These are phyloP conservation scores for Cladosporium velox DNA, from an alignment of 2,329 filamentous ascomycete species.

Conservation along the genomic window DNA sequence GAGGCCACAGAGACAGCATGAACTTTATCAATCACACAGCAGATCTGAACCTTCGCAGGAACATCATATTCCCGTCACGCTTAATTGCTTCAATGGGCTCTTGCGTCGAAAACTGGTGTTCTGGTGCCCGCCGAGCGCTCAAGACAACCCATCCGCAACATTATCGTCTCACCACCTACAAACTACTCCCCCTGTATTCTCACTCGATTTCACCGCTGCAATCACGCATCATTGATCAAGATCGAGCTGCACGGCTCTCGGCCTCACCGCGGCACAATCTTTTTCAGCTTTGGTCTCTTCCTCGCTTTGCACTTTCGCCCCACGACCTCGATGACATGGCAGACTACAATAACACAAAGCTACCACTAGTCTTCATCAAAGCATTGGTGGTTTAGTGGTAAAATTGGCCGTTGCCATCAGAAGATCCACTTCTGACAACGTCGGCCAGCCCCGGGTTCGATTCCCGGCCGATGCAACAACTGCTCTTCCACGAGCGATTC, in stretches of 20 bases:
- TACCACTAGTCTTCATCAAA: background rate
- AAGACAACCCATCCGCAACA: no score
- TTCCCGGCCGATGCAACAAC: slow-evolving; percentile 17
- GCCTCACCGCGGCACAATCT: background rate
- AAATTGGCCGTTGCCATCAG: slow-evolving; percentile 14
- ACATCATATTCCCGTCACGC: no score
- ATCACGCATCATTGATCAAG: no score
- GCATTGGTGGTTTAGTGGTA: slow-evolving; percentile 19
- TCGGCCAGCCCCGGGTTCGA: slow-evolving; percentile 15
- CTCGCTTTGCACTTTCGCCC: background rate
- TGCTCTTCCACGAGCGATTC: background rate
- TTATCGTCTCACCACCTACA: no score
- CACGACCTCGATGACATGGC: no score
- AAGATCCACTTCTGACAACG: background rate
- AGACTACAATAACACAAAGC: background rate
- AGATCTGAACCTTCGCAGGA: no score
- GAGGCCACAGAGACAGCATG: background rate
- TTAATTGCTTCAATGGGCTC: no score
- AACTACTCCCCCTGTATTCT: no score
- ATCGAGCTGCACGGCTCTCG: background rate
- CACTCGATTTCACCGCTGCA: no score
- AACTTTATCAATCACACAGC: no score
- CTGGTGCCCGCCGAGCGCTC: no score
- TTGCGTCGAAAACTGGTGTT: no score
- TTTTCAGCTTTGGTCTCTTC: background rate